Conservation (phyloP, 352 stramenopile species). For the Aphanomyces euteiches region DNA sequence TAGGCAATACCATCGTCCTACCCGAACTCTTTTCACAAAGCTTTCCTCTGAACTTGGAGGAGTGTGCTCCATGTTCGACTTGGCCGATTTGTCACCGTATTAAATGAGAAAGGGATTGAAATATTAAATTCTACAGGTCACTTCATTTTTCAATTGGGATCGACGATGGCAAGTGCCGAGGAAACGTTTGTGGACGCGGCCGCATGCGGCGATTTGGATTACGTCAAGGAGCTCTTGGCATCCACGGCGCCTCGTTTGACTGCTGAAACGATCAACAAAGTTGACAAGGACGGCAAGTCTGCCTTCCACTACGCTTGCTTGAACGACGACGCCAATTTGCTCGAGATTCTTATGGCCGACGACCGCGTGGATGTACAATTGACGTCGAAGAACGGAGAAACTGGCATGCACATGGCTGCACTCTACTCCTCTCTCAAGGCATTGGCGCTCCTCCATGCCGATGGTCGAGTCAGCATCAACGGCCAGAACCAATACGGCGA, state of each 20-base stretch:
- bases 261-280: conserved; percentile 31
- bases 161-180: neutral
- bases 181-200: conserved; percentile 34
- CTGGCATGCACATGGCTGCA: conserved; percentile 36
- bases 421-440: conserved; percentile 36
- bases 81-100: no score
- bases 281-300: conserved; percentile 36
- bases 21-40: no score
- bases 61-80: no score
- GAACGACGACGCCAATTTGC: conserved; percentile 36
- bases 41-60: no score
- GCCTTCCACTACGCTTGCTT: conserved; percentile 39
- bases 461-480: conserved; percentile 33
- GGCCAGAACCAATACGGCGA: conserved; percentile 38
- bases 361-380: conserved; percentile 35
- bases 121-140: no score
- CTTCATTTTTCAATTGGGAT: neutral
- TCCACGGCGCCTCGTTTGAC: conserved; percentile 12
- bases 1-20: no score
- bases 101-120: no score
- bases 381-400: conserved; percentile 31
- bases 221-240: conserved; percentile 31
- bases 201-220: conserved; percentile 35
- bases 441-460: conserved; percentile 36
- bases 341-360: conserved; percentile 33